Evolutionary conservation across 2,329 filamentous ascomycete genomes (phyloP), one percentile per base, ranked within the genome.

Genomic region (Fusarium globosum): DNA sequence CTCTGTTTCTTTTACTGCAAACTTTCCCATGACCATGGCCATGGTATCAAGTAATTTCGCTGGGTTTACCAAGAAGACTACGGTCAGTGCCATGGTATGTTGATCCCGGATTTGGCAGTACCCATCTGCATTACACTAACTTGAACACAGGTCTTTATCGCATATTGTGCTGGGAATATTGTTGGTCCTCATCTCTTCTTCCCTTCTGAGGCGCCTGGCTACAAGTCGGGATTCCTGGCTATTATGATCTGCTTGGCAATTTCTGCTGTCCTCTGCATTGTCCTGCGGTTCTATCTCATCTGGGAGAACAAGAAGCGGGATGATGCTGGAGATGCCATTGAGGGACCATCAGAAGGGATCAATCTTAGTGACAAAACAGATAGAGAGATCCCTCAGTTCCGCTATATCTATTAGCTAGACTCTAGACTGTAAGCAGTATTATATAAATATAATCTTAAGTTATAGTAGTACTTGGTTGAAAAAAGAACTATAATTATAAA

Each of bases 31-130:
- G 52, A 30, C 52, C 3, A 41, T 55, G 52, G 36, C 52, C 2
- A 55, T 55, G 52, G 35, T 55, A 13, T 55, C 52, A 1, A 55
- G 52, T 2, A 55, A 55, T 21, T 55, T 41, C 1, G 36, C 52
- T 4, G 52, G 52, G 0, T 55, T 55, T n/a, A 55, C 52, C 7
- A 55, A 55, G 10, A 55, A 41, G 20, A 30, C 52, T 0, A 55
- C 36, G 11, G 52, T 55, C 13, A 41, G 36, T n/a, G 36, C 52
- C 0, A 41, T 55, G 52, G 52, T 41, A 15, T 10, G 36, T 30
- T 7, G 0, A 35, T 13, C 1, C n/a, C 11, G 6, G 2, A 8
- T 7, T 16, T 6, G 2, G 7, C 4, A 18, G 15, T 39, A 7
- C 16, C 2, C 30, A 20, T 4, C 8, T 11, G 5, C 39, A 20